phyloP scores from a whole-genome alignment of 2,329 filamentous ascomycete species.

The Plectosphaerella sp. region DNA sequence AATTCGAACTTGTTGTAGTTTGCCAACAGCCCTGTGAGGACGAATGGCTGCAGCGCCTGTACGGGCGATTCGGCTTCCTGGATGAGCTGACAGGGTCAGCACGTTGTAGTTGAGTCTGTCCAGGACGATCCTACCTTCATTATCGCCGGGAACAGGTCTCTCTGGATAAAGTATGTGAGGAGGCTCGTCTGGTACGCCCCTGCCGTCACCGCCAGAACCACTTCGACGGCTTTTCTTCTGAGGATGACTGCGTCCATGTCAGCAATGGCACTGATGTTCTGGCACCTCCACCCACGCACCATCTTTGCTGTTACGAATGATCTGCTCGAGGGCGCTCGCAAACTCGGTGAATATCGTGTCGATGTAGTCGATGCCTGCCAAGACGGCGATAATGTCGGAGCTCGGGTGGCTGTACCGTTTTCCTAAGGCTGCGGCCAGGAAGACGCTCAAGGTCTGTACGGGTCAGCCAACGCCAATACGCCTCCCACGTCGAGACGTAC shows the following conservation, averaged over 20 bases:
- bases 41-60: slow-evolving; percentile 69
- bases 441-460: slow-evolving; percentile 77
- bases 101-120: neutral
- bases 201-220: slow-evolving; percentile 77
- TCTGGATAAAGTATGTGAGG: slow-evolving; percentile 89
- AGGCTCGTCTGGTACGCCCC: slow-evolving; percentile 96
- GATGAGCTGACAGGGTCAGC: slow-evolving; percentile 54
- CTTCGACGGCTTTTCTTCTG: slow-evolving; percentile 74
- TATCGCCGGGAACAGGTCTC: slow-evolving; percentile 87
- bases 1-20: slow-evolving; percentile 99
- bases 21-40: slow-evolving; percentile 78
- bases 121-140: slow-evolving; percentile 67
- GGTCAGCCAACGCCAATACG: neutral
- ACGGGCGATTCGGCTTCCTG: slow-evolving; percentile 68
- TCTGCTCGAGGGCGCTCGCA: slow-evolving; percentile 74
- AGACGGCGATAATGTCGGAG: slow-evolving; percentile 85
- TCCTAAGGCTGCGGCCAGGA: slow-evolving; percentile 73
- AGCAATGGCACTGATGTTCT: slow-evolving; percentile 13
- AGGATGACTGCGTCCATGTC: slow-evolving; percentile 56
- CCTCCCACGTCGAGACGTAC: slow-evolving; percentile 45
- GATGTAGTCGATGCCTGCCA: slow-evolving; percentile 84
- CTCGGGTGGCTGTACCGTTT: slow-evolving; percentile 95
- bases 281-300: slow-evolving; percentile 44
- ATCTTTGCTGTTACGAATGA: slow-evolving; percentile 70
- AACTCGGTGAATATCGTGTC: slow-evolving; percentile 87